Evolutionary conservation across 2,329 filamentous ascomycete species (phyloP).

Genomic region (Teratosphaeriaceae sp.): DNA sequence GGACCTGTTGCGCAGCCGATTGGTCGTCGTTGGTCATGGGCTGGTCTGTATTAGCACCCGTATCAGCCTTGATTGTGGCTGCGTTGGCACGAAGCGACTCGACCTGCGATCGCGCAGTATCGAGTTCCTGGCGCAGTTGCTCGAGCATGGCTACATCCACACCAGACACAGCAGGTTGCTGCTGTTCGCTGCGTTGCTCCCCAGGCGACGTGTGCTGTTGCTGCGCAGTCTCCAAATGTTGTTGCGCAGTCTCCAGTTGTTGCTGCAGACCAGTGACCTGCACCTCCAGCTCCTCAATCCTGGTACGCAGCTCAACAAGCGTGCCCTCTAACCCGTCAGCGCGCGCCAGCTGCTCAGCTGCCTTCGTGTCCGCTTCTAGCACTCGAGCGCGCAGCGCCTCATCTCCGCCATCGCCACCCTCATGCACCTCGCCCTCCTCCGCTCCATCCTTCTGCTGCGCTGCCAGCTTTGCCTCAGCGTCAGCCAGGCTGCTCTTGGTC

Average conservation of each 20-base stretch:
- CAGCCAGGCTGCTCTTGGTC: slow-evolving; percentile 49
- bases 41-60: slow-evolving; percentile 15
- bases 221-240: not conserved
- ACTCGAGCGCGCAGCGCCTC: slow-evolving; percentile 22
- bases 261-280: slow-evolving; percentile 40
- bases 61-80: slow-evolving; percentile 6
- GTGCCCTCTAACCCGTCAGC: slow-evolving; percentile 60
- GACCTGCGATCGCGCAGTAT: slow-evolving; percentile 39
- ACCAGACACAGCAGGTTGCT: too few species aligned
- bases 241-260: slow-evolving; percentile 32
- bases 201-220: not conserved
- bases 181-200: slow-evolving; percentile 21
- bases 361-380: slow-evolving; percentile 10
- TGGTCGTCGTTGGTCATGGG: slow-evolving; percentile 24
- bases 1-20: slow-evolving; percentile 32
- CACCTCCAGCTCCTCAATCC: slow-evolving; percentile 29
- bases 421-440: slow-evolving; percentile 24
- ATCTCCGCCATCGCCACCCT: slow-evolving; percentile 41
- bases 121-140: slow-evolving; percentile 36
- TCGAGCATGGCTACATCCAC: too few species aligned
- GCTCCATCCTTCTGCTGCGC: slow-evolving; percentile 41
- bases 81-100: slow-evolving; percentile 33
- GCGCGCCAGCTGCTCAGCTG: slow-evolving; percentile 38
- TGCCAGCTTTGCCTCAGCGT: slow-evolving; percentile 58
- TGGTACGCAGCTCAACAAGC: slow-evolving; percentile 31